phyloP scores from a whole-genome alignment of 108 stramenopile genomes.

The Schizochytrium sp. region DNA sequence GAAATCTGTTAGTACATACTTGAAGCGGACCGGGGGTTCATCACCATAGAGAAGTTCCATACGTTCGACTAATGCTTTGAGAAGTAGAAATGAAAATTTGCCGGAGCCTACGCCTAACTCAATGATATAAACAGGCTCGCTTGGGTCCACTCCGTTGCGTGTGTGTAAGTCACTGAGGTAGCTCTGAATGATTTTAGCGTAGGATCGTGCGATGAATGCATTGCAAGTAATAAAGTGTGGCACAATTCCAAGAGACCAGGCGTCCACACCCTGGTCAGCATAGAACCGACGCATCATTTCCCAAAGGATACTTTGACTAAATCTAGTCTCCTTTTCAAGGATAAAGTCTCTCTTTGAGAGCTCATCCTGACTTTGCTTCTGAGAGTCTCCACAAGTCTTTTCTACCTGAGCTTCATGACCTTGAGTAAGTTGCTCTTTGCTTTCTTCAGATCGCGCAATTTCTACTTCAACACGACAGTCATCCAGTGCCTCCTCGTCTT shows the following conservation, averaged over 20 bases:
- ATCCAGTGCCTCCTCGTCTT: no score
- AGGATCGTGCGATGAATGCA: conserved; percentile 79
- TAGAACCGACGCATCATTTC: conserved; percentile 83
- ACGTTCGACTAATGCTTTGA: conserved; percentile 66
- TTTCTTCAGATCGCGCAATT: background rate
- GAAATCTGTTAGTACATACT: conserved; percentile 84
- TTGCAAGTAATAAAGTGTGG: conserved; percentile 84
- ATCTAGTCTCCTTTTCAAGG: conserved; percentile 70
- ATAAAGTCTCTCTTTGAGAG: background rate
- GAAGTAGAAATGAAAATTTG: conserved; percentile 81
- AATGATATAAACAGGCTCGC: conserved; percentile 80
- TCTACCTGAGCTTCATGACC: no score
- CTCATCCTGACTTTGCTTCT: no score
- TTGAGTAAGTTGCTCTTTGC: background rate
- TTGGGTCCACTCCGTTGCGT: background rate
- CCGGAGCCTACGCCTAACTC: conserved; percentile 80
- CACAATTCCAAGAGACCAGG: conserved; percentile 81
- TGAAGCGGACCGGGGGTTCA: conserved; percentile 8
- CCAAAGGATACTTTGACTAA: conserved; percentile 75
- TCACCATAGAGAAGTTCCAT: conserved; percentile 23
- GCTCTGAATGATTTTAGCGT: conserved; percentile 74
- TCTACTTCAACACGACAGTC: no score
- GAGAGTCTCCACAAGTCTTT: no score
- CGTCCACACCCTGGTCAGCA: conserved; percentile 76
- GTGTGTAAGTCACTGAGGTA: conserved; percentile 72